A percentile compares a stretch with the other conserved stretches of the same genome.
Evolutionary conservation across 2,329 filamentous ascomycete genomes (phyloP).

Genomic region (Aspergillus neotritici): DNA sequence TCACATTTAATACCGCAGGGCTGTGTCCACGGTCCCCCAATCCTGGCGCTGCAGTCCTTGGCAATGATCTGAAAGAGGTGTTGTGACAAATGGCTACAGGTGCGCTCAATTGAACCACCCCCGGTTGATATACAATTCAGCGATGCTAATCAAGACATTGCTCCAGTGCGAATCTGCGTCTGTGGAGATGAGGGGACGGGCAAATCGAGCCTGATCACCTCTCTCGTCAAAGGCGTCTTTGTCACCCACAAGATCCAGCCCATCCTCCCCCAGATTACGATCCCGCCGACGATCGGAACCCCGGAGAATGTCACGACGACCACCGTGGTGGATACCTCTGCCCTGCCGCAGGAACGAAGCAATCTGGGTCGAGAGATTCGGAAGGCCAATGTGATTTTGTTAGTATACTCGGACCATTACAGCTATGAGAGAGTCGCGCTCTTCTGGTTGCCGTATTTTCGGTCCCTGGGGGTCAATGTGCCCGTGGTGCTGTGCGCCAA

Average conservation of each 20-base stretch:
- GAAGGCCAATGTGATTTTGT: conserved; percentile 92
- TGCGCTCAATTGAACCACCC: conserved; percentile 6
- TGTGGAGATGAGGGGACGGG: conserved; percentile 96
- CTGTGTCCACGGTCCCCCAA: background rate
- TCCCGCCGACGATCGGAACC: conserved; percentile 85
- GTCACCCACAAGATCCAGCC: conserved; percentile 92
- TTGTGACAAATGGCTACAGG: conserved; percentile 21
- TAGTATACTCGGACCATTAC: conserved; percentile 98
- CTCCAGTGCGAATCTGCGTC: conserved; percentile 79
- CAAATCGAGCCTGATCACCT: conserved; percentile 89
- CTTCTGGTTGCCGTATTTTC: conserved; percentile 98
- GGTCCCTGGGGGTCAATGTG: conserved; percentile 95
- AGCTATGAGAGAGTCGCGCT: conserved; percentile 95
- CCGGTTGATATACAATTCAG: background rate
- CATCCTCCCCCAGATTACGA: conserved; percentile 88
- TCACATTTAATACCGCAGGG: background rate
- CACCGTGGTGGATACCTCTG: conserved; percentile 88
- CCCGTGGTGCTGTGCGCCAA: conserved; percentile 95
- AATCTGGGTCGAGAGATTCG: conserved; percentile 89
- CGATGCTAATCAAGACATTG: background rate
- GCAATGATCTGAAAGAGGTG: conserved; percentile 12
- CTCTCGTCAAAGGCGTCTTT: conserved; percentile 94
- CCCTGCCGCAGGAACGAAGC: conserved; percentile 85
- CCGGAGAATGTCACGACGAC: conserved; percentile 96
- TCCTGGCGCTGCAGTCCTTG: background rate